Base-by-base conservation (phyloP, 2,329 filamentous ascomycete genomes). In the Arthroderma uncinatum region DNA sequence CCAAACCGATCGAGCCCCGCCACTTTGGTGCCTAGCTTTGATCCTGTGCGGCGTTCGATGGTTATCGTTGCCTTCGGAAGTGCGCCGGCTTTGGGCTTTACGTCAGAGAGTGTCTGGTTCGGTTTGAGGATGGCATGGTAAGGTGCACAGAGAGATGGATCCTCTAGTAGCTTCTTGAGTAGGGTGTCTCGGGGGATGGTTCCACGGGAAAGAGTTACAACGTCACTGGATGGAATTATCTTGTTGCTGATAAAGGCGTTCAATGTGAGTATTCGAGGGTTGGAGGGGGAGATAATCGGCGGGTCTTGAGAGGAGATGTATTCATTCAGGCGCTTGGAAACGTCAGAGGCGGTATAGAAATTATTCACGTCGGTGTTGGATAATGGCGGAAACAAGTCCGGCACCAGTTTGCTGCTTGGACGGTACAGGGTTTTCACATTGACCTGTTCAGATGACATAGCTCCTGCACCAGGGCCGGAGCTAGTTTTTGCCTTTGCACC, bases 21-120 rank as follows among this genome's bases (percentile, higher is more conserved):
- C 1, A 85, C 73, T 62, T 80, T 83, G 2, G 83, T 86, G 1
- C 83, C 81, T 1, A 79, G 82, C 69, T 86, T 86, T 57, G 82
- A 82, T 6, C 83, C 82, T 19, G 78, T 80, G n/a, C 83, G 78
- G 16, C 80, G 83, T 65, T 86, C 83, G 7, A 86, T 70, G 0
- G 74, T 75, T 53, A 87, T 76, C 14, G 75, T 74, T 28, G 83
- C 75, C 61, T 83, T 84, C 0, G 84, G 83, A 4, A 81, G 73
- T 0, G 77, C 67, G 0, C 84, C 84, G 1, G 81, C 73, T 65
- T 81, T 84, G 0, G 82, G 79, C 65, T 85, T 86, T n/a, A 76
- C 70, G 53, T 73, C 71, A 37, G 66, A 59, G 10, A 69, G 60
- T 0, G 68, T 69, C 61, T 74, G 71, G 12, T 68, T 65, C 2